Percentiles rank a stretch among this genome's conserved stretches.
phyloP scores from a whole-genome alignment of 2,329 filamentous ascomycete genomes.

The Colletotrichum cuscutae region DNA sequence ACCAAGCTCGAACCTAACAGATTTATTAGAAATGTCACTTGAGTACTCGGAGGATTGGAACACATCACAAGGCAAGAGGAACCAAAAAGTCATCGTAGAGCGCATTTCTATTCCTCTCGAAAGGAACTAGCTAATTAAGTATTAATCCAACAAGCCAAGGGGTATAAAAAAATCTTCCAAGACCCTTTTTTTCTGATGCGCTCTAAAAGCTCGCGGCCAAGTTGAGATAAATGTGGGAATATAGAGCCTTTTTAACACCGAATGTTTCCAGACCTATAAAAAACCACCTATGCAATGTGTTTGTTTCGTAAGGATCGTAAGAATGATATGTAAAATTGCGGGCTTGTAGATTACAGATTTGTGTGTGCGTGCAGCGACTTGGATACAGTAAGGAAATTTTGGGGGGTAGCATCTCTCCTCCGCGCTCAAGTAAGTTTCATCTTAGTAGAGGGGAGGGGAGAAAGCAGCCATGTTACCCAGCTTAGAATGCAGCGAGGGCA shows the following conservation, averaged over 20 bases:
- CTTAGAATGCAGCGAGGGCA: conserved; percentile 47
- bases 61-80: not conserved
- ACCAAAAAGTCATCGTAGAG: not conserved
- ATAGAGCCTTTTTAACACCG: not conserved
- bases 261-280: conserved; percentile 32
- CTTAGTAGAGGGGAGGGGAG: conserved; percentile 2
- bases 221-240: conserved; percentile 7
- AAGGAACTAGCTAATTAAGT: conserved; percentile 24
- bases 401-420: conserved; percentile 29
- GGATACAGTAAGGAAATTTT: conserved; percentile 38
- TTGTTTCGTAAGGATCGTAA: conserved; percentile 68
- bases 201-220: conserved; percentile 19
- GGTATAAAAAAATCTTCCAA: conserved; percentile 16
- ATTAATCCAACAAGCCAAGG: conserved; percentile 34
- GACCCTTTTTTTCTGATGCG: conserved; percentile 9
- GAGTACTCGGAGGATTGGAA: too few relatives aligned
- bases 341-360: conserved; percentile 33
- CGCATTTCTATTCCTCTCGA: conserved; percentile 16
- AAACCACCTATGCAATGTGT: conserved; percentile 38
- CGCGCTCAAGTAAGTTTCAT: conserved; percentile 13
- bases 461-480: not conserved
- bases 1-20: not conserved
- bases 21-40: not conserved
- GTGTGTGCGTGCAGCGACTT: conserved; percentile 32
- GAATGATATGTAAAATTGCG: conserved; percentile 53